These are phyloP conservation scores for Colletotrichum echinochloae DNA, from an alignment of 2,329 filamentous ascomycete species.

Conservation along the genomic window DNA sequence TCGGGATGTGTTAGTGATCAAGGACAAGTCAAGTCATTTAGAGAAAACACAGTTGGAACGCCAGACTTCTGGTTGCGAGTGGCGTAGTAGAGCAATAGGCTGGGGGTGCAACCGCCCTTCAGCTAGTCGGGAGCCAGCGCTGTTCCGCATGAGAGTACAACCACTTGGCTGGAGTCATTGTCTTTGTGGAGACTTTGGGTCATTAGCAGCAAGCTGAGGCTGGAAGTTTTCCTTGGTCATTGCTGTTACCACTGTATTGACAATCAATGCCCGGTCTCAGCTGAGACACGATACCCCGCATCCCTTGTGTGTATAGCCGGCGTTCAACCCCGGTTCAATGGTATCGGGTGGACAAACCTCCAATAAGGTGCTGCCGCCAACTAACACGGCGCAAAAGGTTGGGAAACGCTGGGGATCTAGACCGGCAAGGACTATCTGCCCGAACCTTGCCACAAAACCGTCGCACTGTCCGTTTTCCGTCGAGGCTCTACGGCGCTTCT, in stretches of 20 bases:
- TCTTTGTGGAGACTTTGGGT: not conserved
- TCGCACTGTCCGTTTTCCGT: conserved; percentile 42
- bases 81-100: not conserved
- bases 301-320: conserved; percentile 8
- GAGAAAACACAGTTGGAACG: not conserved
- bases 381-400: conserved; percentile 70
- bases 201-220: conserved; percentile 1
- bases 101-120: conserved; percentile 3
- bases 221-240: not conserved
- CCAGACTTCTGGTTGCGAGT: conserved; percentile 7
- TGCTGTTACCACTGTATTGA: conserved; percentile 3
- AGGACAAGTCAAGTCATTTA: not conserved
- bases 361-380: conserved; percentile 71
- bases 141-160: not conserved
- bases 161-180: conserved; percentile 6
- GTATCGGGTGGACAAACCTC: conserved; percentile 58
- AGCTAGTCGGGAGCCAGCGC: not conserved
- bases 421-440: conserved; percentile 61
- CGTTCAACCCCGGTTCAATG: conserved; percentile 16
- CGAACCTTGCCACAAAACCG: conserved; percentile 49
- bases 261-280: not conserved
- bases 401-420: conserved; percentile 69
- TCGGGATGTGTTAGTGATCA: conserved; percentile 3
- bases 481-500: conserved; percentile 42
- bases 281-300: conserved; percentile 12